Evolutionary conservation across 257 asterid genomes (phyloP).

Genomic region (Przewalskia tangutica): DNA sequence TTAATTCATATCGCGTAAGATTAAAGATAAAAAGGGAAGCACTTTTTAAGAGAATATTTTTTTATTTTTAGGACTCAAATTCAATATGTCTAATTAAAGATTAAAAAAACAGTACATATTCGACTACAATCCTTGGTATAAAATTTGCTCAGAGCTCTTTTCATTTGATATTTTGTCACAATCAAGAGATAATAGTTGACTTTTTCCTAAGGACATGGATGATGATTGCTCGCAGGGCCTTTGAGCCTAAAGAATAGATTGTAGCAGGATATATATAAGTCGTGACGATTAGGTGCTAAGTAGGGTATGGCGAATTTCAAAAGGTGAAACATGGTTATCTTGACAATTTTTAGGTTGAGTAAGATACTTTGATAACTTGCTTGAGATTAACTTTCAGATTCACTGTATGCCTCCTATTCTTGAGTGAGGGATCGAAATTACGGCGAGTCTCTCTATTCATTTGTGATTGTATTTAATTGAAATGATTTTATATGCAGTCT

Average conservation of each 20-base stretch:
- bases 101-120: neutral
- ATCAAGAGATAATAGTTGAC: too few relatives aligned
- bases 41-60: too few relatives aligned
- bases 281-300: too few relatives aligned
- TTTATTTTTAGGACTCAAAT: neutral
- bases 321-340: rapidly evolving
- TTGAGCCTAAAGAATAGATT: neutral
- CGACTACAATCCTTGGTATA: too few relatives aligned
- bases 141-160: too few relatives aligned
- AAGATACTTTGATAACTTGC: rapidly evolving
- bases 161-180: neutral
- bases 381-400: too few relatives aligned
- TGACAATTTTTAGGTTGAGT: neutral
- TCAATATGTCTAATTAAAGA: neutral
- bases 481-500: too few relatives aligned
- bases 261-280: neutral
- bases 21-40: too few relatives aligned
- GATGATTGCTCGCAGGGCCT: neutral
- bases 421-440: too few relatives aligned
- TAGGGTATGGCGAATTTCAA: neutral
- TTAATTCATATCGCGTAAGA: too few relatives aligned
- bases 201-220: neutral
- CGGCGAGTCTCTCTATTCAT: too few relatives aligned
- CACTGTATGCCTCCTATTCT: neutral
- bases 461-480: neutral